Conservation (phyloP, 1,284 basidiomycete genomes). For the Tylopilus sp. region DNA sequence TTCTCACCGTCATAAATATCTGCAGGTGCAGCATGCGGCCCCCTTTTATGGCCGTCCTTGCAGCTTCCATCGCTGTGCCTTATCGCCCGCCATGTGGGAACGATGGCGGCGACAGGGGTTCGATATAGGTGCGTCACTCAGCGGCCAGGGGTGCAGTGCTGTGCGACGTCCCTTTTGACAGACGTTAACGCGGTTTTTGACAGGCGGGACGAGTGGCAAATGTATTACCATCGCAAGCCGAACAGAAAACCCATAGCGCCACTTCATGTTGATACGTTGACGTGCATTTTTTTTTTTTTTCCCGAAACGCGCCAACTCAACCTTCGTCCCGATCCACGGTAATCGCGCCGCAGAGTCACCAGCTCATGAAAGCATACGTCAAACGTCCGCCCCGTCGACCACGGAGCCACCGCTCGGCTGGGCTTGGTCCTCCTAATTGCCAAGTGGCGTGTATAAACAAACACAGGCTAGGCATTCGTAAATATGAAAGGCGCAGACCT, state of each 20-base stretch:
- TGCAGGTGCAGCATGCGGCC: slow-evolving; percentile 15
- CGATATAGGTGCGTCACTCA: slow-evolving; percentile 17
- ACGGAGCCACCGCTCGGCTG: slow-evolving; percentile 19
- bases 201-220: slow-evolving; percentile 9
- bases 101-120: slow-evolving; percentile 7
- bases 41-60: slow-evolving; percentile 9
- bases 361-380: slow-evolving; percentile 14
- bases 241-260: slow-evolving; percentile 18
- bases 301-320: slow-evolving; percentile 16
- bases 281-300: slow-evolving; percentile 5
- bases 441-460: slow-evolving; percentile 5
- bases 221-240: slow-evolving; percentile 6
- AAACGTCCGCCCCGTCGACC: slow-evolving; percentile 18
- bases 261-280: slow-evolving; percentile 19
- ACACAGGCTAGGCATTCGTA: background rate
- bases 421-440: slow-evolving; percentile 1
- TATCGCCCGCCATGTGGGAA: slow-evolving; percentile 15
- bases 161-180: slow-evolving; percentile 9
- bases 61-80: slow-evolving; percentile 21
- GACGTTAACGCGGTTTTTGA: slow-evolving; percentile 5
- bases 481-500: slow-evolving; percentile 11
- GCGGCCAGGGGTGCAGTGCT: background rate
- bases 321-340: slow-evolving; percentile 9
- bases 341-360: slow-evolving; percentile 26
- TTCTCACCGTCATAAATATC: slow-evolving; percentile 24